phyloP scores from a whole-genome alignment of 1,139 yeast species.

The Wickerhamiella pararugosa region DNA sequence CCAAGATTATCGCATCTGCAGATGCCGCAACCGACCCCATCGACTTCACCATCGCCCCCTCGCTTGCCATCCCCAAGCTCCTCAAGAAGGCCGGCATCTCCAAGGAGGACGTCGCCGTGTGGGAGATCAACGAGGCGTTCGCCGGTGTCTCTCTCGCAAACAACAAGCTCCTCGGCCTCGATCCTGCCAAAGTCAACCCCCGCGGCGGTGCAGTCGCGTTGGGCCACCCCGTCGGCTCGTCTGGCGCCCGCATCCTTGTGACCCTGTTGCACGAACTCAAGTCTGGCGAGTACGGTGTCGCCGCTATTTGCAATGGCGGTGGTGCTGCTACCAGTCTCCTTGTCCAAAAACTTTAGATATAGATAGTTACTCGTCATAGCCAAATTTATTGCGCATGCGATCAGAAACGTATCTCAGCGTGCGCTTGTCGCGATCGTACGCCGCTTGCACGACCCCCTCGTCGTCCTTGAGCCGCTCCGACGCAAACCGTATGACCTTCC shows the following conservation, averaged over 20 bases:
- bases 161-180: slow-evolving; percentile 49
- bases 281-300: slow-evolving; percentile 75
- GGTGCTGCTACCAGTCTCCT: slow-evolving; percentile 84
- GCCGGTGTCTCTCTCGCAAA: slow-evolving; percentile 86
- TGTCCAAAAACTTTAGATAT: slow-evolving; percentile 34
- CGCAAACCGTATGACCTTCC: no score
- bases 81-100: slow-evolving; percentile 39
- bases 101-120: slow-evolving; percentile 40
- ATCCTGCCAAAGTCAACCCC: slow-evolving; percentile 59
- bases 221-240: slow-evolving; percentile 92
- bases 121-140: slow-evolving; percentile 89
- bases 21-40: slow-evolving; percentile 88
- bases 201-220: slow-evolving; percentile 95
- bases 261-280: slow-evolving; percentile 58
- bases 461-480: no score
- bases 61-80: slow-evolving; percentile 81
- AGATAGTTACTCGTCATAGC: not conserved
- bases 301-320: slow-evolving; percentile 46
- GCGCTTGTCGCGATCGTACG: no score
- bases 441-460: no score
- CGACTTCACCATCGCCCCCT: slow-evolving; percentile 88
- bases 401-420: no score
- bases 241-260: slow-evolving; percentile 83
- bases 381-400: no score
- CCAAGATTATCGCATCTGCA: slow-evolving; percentile 75